Evolutionary conservation across 2,329 filamentous ascomycete species (phyloP).

Genomic region (Aspergillus tanneri): DNA sequence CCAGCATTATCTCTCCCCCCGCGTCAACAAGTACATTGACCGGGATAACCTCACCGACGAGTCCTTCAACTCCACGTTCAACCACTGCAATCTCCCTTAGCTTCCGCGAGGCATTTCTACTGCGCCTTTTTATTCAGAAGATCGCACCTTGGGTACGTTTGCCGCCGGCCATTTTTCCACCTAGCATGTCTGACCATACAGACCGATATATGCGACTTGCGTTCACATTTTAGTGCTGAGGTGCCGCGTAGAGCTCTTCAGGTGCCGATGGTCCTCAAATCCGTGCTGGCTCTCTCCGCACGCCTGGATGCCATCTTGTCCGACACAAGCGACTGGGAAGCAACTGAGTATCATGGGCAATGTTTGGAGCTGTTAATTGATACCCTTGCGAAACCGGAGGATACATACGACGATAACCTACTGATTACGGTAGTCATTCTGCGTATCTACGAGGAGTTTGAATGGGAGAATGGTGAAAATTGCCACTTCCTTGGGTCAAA

Average conservation of each 20-base stretch:
- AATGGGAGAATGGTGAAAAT: constrained; percentile 32
- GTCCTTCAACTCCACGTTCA: constrained; percentile 13
- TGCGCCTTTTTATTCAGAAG: constrained; percentile 36
- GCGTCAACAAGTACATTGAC: constrained; percentile 18
- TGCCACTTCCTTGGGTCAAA: constrained; percentile 42
- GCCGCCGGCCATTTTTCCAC: not conserved
- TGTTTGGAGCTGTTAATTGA: constrained; percentile 50
- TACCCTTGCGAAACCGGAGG: constrained; percentile 44
- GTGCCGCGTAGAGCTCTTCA: constrained; percentile 49
- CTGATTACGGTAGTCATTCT: constrained; percentile 52
- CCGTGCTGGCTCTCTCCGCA: constrained; percentile 49
- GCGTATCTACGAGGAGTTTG: constrained; percentile 50
- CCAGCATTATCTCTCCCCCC: constrained; percentile 13
- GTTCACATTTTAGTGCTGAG: constrained; percentile 46
- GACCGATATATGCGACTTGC: constrained; percentile 37
- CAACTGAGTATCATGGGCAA: constrained; percentile 47
- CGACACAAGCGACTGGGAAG: constrained; percentile 42
- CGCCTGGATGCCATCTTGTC: constrained; percentile 45
- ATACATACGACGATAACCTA: constrained; percentile 48
- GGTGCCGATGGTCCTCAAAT: constrained; percentile 49
- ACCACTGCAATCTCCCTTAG: constrained; percentile 19
- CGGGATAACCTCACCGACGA: constrained; percentile 11
- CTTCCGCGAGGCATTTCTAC: constrained; percentile 34
- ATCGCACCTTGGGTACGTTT: constrained; percentile 34
- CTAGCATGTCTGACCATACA: constrained; percentile 9